phyloP scores from a whole-genome alignment of 2,329 filamentous ascomycete genomes.

The Aspergillus thermomutatus region DNA sequence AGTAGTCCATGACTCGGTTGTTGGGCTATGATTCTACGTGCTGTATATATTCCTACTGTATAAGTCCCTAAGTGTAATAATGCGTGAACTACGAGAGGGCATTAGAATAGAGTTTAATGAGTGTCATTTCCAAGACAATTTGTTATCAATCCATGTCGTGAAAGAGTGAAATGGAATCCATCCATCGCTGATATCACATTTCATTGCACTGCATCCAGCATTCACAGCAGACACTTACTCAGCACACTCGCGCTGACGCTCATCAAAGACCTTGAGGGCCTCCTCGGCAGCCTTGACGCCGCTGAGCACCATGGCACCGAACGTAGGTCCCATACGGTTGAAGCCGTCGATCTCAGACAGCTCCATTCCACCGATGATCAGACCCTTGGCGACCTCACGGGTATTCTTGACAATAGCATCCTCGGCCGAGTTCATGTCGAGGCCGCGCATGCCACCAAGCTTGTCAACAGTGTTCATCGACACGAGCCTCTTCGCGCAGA shows the following conservation, averaged over 20 bases:
- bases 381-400: constrained; percentile 78
- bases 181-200: neutral
- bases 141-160: neutral
- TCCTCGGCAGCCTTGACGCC: constrained; percentile 92
- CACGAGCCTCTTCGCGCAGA: constrained; percentile 85
- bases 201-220: neutral
- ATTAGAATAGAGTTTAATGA: neutral
- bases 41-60: neutral
- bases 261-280: constrained; percentile 71
- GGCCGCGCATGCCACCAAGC: constrained; percentile 85
- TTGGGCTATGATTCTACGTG: neutral
- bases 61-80: neutral
- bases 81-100: neutral
- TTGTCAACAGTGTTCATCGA: constrained; percentile 80
- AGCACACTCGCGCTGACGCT: constrained; percentile 74
- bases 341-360: constrained; percentile 85
- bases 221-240: constrained; percentile 37
- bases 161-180: neutral
- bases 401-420: constrained; percentile 93
- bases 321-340: constrained; percentile 87
- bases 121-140: neutral
- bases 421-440: constrained; percentile 89
- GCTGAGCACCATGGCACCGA: constrained; percentile 82
- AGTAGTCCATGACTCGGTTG: neutral
- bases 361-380: constrained; percentile 96